phyloP scores from a whole-genome alignment of 331 rosid species.

The Cydonia oblonga region DNA sequence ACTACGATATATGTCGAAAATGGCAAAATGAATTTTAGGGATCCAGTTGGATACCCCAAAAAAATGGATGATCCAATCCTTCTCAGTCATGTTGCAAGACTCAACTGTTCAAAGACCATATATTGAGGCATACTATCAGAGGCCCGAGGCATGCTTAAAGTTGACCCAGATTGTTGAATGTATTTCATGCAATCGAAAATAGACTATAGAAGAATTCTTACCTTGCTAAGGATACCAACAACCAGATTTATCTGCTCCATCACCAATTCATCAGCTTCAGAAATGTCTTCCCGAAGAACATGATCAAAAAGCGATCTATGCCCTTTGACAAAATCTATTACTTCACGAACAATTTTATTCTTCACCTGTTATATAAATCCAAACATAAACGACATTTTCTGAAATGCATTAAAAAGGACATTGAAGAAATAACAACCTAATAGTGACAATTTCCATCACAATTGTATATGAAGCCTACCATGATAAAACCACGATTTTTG shows the following conservation, averaged over 20 bases:
- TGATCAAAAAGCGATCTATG: constrained; percentile 73
- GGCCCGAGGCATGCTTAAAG: not conserved
- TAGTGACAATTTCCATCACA: not conserved
- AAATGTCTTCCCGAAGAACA: constrained; percentile 57
- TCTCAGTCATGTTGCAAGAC: not conserved
- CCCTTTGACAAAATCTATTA: constrained; percentile 77
- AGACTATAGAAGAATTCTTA: constrained; percentile 13
- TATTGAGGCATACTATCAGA: not conserved
- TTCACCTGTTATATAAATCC: constrained; percentile 41
- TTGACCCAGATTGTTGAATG: not conserved
- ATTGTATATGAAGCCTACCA: not conserved
- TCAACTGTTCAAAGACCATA: not conserved
- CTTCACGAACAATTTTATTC: constrained; percentile 89
- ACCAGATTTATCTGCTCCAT: constrained; percentile 87
- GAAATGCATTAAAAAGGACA: not conserved
- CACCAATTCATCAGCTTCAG: constrained; percentile 56
- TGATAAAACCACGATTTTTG: not conserved
- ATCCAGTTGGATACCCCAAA: not conserved
- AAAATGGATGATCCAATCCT: not conserved
- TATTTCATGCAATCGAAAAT: not conserved
- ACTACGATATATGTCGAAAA: not conserved
- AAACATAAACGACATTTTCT: not conserved
- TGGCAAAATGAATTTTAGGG: not conserved
- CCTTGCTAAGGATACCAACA: constrained; percentile 94
- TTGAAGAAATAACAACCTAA: not conserved